Base-by-base conservation (phyloP, 2,329 filamentous ascomycete species). In the Cercospora zeae-maydis region DNA sequence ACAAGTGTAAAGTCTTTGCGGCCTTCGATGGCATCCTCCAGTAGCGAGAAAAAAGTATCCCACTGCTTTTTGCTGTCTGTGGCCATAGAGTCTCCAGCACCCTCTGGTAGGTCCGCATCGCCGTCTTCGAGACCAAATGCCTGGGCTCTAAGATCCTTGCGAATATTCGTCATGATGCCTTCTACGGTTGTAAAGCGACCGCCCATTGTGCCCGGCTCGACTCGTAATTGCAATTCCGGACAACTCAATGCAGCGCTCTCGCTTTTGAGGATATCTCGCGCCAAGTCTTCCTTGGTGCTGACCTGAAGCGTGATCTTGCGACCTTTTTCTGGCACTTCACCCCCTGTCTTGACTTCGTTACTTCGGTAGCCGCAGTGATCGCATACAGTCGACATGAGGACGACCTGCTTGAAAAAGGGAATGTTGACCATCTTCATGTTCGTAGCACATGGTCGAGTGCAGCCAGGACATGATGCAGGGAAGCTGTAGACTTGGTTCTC, bases 381-480 rank as follows among this genome's bases (percentile, higher is more conserved):
- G 78, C 95, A 99, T 30, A 92, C 88, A 1, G 93, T 98, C 70
- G 88, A 93, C 91, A 96, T 98, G 71, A 99, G 83, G 42, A 97
- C 88, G 2, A 99, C 95, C 74, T 98, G 91, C 79, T 97, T 96
- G 81, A 99, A 99, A 79, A 96, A 90, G 0, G 95, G 95, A 66
- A 99, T 97, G 72, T 96, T 92, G 62, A 98, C 92, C 88, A 96
- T 96, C 82, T 97, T 96, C 92, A 97, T 97, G 78, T 96, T 93
- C 9, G 96, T 96, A 3, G 87, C 87, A 78, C 93, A 97, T 4
- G 86, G 80, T 77, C 90, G 90, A 73, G 88, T 88, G 81, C 95
- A 99, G 65, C 91, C 93, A 0, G 95, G 95, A 77, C 95, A 99
- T 62, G 87, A 90, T 6, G 93, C 89, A 2, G 93, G 93, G 79